These are phyloP conservation scores for Symbiodinium natans DNA, from an alignment of 73 alveolate genomes.

Conservation along the genomic window DNA sequence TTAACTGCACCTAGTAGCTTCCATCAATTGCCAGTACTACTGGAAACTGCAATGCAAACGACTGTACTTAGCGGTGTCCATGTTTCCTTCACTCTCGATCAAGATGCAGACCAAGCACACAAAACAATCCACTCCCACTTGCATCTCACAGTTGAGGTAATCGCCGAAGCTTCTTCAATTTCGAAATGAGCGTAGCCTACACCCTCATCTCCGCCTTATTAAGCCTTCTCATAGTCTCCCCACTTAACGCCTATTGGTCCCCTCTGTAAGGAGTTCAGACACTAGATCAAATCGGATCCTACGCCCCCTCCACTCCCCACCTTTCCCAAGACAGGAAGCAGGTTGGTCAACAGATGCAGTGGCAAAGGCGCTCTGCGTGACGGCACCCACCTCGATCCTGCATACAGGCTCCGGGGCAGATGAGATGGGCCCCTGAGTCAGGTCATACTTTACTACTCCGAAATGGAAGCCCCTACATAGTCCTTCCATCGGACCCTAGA, in stretches of 20 bases:
- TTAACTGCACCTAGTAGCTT: no score
- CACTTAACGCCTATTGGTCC: no score
- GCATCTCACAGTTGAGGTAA: neutral
- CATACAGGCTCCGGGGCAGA: neutral
- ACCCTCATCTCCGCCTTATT: no score
- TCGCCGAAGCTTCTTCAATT: neutral
- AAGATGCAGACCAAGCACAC: neutral
- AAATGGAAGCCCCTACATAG: no score
- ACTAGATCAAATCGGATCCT: neutral
- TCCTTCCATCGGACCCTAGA: no score
- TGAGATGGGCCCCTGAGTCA: no score
- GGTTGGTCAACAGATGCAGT: neutral
- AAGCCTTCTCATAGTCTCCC: no score
- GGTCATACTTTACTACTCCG: no score
- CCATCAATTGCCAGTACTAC: no score
- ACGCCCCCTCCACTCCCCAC: neutral
- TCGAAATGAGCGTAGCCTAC: no score
- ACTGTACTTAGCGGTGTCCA: no score
- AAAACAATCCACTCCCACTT: neutral
- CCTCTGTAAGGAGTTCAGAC: neutral
- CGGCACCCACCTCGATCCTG: neutral
- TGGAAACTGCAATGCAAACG: no score
- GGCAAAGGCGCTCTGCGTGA: constrained; percentile 5
- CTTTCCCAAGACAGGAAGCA: neutral
- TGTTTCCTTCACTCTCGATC: neutral